Evolutionary conservation across 306 rosid genomes (phyloP).

Genomic region (Malus fusca): DNA sequence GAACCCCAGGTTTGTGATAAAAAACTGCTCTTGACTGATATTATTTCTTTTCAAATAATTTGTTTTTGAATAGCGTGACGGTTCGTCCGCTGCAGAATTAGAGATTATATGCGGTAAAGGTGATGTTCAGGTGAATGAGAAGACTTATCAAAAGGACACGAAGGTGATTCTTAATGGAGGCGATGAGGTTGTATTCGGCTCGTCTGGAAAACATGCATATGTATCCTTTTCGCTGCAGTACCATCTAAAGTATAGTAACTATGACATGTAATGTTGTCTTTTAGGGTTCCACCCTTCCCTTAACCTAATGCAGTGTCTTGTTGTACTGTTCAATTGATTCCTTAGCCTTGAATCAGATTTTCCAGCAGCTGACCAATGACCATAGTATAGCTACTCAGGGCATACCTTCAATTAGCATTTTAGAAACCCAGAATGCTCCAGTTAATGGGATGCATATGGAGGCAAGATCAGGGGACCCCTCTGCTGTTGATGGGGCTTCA

Average conservation of each 20-base stretch:
- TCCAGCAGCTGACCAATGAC: constrained; percentile 58
- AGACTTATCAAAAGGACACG: constrained; percentile 37
- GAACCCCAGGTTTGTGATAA: not conserved
- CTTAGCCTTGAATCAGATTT: constrained; percentile 63
- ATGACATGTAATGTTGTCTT: not conserved
- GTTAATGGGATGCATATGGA: constrained; percentile 64
- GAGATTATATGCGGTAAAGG: constrained; percentile 76
- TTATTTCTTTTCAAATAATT: constrained; percentile 2
- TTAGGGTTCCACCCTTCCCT: not conserved
- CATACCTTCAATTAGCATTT: constrained; percentile 57
- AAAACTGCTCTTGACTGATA: not conserved
- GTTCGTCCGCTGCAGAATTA: constrained; percentile 58
- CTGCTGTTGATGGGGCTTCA: constrained; percentile 88
- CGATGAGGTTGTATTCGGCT: constrained; percentile 74
- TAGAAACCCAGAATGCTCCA: constrained; percentile 75
- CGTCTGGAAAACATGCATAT: constrained; percentile 71
- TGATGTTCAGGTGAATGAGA: constrained; percentile 67
- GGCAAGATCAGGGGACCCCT: constrained; percentile 76
- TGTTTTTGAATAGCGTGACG: constrained; percentile 50
- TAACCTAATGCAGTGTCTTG: not conserved
- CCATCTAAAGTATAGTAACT: not conserved
- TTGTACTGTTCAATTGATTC: constrained; percentile 11
- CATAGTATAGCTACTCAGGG: constrained; percentile 45
- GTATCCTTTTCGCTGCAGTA: constrained; percentile 65
- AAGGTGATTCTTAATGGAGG: constrained; percentile 63